Base-by-base conservation (phyloP, 306 rosid genomes). In the Prunus armeniaca region DNA sequence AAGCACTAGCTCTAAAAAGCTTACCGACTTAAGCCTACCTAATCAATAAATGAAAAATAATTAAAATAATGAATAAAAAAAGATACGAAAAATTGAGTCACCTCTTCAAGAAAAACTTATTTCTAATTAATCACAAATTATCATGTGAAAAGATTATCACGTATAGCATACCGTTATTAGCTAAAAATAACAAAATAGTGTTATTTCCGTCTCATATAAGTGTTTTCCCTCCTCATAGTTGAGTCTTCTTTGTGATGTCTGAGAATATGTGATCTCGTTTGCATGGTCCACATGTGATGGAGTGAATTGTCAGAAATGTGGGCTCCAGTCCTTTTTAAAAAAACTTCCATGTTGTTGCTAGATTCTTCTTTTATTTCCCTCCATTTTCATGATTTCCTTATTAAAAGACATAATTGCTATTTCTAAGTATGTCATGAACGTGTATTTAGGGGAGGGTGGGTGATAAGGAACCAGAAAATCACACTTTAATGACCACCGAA, bases 261-360 rank as follows among this genome's bases (percentile, higher is more conserved):
- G 67, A 65, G 49, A 34, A 6, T 34, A 65, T 34, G 27, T 65
- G 50, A 65, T 65, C 17, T 65, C 12, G 17, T 65, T 34, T 34
- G 50, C 9, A 65, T 10, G 47, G 49, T 60, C 24, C 32, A 67
- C 85, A 86, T 80, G 84, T 79, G 89, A 79, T 81, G 74, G 89
- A 83, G 95, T 88, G 86, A 81, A 79, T 65, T 77, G 27, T 75
- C 79, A 41, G 90, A 34, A 84, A 84, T 10, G 50, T 9, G 50
- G 69, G 69, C 25, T 65, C 69, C 69, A 13, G 0, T 27, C 24
- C 50, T 34, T 9, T 3, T 3, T 8, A 0, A 0, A 58, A 18
- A 12, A 9, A 58, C 17, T 64, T 64, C 15, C 24, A 17, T 64
- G 34, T 64, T 64, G 25, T 34, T 64, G 20, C 6, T 12, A 1